Conservation (phyloP, 2,329 filamentous ascomycete genomes). For the Fusarium sp. region DNA sequence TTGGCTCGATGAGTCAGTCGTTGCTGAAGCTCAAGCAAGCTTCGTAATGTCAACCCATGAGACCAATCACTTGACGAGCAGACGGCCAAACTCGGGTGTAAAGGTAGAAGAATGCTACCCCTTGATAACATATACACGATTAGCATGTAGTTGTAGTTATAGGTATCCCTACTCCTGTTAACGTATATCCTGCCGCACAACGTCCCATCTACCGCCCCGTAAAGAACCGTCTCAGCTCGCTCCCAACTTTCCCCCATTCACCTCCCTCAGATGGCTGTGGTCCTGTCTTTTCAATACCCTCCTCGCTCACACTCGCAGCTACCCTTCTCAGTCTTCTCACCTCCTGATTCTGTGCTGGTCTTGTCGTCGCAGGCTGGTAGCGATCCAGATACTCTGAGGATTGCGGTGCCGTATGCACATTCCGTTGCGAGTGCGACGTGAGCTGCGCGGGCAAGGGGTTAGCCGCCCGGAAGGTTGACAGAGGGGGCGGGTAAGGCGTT, state of each 20-base stretch:
- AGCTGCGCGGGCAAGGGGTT: slow-evolving; percentile 32
- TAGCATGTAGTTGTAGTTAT: not conserved
- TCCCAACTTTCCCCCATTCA: slow-evolving; percentile 37
- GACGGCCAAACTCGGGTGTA: not conserved
- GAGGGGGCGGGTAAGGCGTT: slow-evolving; percentile 24
- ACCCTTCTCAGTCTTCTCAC: slow-evolving; percentile 21
- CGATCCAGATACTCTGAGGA: slow-evolving; percentile 50
- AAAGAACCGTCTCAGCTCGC: slow-evolving; percentile 41
- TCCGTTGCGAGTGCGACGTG: slow-evolving; percentile 28
- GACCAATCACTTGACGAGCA: not conserved
- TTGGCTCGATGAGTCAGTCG: not conserved
- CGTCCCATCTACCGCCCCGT: slow-evolving; percentile 24
- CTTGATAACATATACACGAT: not conserved
- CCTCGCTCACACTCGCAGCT: slow-evolving; percentile 19
- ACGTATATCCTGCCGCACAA: not conserved
- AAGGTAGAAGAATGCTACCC: not conserved
- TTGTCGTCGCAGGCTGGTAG: slow-evolving; percentile 41
- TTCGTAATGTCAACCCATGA: not conserved
- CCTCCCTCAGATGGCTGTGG: slow-evolving; percentile 10
- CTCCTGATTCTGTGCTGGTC: slow-evolving; percentile 5
- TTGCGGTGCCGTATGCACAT: slow-evolving; percentile 27
- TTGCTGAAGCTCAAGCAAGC: not conserved
- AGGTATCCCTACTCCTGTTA: not conserved
- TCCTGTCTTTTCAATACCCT: slow-evolving; percentile 5
- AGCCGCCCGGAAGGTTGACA: slow-evolving; percentile 21